Percentiles rank a stretch among this genome's conserved stretches.
These are phyloP conservation scores for Phaeotremella fagi DNA, from an alignment of 768 basidiomycete genomes.

Conservation along the genomic window DNA sequence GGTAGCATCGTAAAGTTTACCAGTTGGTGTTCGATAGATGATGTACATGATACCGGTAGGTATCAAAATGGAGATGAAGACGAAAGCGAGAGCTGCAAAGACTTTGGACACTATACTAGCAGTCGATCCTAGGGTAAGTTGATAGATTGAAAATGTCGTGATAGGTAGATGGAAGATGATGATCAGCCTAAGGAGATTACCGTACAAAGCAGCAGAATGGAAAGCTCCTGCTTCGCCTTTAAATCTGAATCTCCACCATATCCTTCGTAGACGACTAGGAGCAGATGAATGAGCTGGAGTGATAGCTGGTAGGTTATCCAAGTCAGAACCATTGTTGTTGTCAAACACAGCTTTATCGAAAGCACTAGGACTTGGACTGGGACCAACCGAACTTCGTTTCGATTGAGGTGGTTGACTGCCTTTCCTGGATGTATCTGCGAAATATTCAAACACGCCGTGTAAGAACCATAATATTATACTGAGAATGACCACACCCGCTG, in stretches of 20 bases:
- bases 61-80: slow-evolving; percentile 68
- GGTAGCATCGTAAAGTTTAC: slow-evolving; percentile 91
- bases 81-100: slow-evolving; percentile 76
- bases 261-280: slow-evolving; percentile 21
- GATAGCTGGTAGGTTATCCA: not conserved
- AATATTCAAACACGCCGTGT: slow-evolving; percentile 53
- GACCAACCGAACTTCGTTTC: not conserved
- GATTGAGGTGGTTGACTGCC: not conserved
- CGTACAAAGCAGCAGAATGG: slow-evolving; percentile 51
- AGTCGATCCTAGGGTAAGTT: slow-evolving; percentile 64
- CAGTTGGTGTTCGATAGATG: slow-evolving; percentile 73
- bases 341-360: not conserved
- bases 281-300: slow-evolving; percentile 2
- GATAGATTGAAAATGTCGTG: slow-evolving; percentile 84
- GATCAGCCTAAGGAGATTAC: slow-evolving; percentile 85
- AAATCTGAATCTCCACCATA: slow-evolving; percentile 46
- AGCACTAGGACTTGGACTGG: not conserved
- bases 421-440: not conserved
- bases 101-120: slow-evolving; percentile 62
- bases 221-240: slow-evolving; percentile 48
- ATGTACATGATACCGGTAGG: slow-evolving; percentile 71
- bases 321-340: not conserved
- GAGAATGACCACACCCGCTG: slow-evolving; percentile 65
- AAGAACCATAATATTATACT: slow-evolving; percentile 68
- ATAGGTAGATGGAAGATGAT: slow-evolving; percentile 91